A percentile compares a stretch with the other conserved stretches of the same genome.
Evolutionary conservation across 2,329 filamentous ascomycete genomes (phyloP).

Genomic region (Cytospora chrysosperma): DNA sequence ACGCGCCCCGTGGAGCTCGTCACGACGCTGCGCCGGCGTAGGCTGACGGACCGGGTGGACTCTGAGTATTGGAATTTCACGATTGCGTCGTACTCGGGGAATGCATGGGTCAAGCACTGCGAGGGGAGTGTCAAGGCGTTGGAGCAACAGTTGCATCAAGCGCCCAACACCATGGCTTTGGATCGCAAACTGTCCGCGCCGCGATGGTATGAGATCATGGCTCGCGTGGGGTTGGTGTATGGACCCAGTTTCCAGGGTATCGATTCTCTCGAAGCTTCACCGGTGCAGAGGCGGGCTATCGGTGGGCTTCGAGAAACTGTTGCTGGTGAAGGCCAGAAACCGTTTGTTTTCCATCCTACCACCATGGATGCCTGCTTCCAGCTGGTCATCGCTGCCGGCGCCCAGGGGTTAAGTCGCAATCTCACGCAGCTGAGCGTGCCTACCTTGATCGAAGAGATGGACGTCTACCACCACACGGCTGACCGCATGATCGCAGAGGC

Average conservation of each 20-base stretch:
- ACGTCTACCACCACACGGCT: not conserved
- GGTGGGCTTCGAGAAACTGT: no score
- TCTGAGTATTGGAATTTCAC: constrained; percentile 35
- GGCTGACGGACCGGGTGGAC: constrained; percentile 29
- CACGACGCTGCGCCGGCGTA: constrained; percentile 31
- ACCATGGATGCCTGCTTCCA: constrained; percentile 38
- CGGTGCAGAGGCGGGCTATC: no score
- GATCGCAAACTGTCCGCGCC: no score
- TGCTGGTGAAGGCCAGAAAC: no score
- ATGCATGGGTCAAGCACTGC: constrained; percentile 33
- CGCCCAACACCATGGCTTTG: no score
- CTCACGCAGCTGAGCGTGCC: constrained; percentile 28
- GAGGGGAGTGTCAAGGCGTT: constrained; percentile 28
- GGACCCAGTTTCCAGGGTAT: no score
- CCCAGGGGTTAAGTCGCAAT: not conserved
- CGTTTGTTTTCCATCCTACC: constrained; percentile 35
- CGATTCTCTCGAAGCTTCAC: no score
- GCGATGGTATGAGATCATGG: no score
- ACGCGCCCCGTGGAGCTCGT: constrained; percentile 33
- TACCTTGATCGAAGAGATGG: constrained; percentile 30
- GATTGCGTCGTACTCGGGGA: constrained; percentile 31
- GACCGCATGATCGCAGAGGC: no score
- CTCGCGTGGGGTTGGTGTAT: no score
- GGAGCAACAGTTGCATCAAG: no score
- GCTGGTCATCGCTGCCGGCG: constrained; percentile 28